Conservation (phyloP, 495 filamentous ascomycete species). For the Penicillium cinerascens region DNA sequence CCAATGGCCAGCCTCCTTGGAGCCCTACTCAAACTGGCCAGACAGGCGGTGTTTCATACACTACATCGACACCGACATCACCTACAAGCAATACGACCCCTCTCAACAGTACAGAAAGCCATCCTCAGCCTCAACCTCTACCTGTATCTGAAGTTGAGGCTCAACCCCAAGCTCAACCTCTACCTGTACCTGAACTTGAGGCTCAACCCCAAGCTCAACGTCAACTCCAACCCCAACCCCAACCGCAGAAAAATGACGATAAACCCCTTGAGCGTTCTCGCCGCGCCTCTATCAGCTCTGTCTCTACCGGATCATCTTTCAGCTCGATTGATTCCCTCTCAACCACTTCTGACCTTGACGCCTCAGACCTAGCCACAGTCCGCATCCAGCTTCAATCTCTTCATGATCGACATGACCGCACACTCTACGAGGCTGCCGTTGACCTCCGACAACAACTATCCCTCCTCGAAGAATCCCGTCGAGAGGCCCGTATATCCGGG, state of each 20-base stretch:
- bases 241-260: background rate
- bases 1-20: constrained; percentile 7
- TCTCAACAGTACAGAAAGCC: background rate
- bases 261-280: constrained; percentile 23
- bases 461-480: constrained; percentile 36
- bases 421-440: constrained; percentile 37
- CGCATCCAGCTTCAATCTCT: constrained; percentile 40
- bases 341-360: constrained; percentile 39
- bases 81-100: background rate
- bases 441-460: constrained; percentile 39
- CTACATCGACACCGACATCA: constrained; percentile 6
- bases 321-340: constrained; percentile 43
- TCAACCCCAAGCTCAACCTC: too few species aligned
- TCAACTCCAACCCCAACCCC: background rate
- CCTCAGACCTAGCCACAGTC: constrained; percentile 40
- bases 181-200: too few species aligned
- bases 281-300: constrained; percentile 33
- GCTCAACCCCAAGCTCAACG: too few species aligned
- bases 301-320: constrained; percentile 37
- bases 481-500: constrained; percentile 26
- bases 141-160: too few species aligned
- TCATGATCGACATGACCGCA: constrained; percentile 39
- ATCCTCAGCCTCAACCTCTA: background rate
- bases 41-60: background rate
- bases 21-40: constrained; percentile 1